A percentile compares a stretch with the other conserved stretches of the same genome.
These are phyloP conservation scores for Tuctoria greenei DNA, from an alignment of 176 grass and related monocot genomes.

Conservation along the genomic window DNA sequence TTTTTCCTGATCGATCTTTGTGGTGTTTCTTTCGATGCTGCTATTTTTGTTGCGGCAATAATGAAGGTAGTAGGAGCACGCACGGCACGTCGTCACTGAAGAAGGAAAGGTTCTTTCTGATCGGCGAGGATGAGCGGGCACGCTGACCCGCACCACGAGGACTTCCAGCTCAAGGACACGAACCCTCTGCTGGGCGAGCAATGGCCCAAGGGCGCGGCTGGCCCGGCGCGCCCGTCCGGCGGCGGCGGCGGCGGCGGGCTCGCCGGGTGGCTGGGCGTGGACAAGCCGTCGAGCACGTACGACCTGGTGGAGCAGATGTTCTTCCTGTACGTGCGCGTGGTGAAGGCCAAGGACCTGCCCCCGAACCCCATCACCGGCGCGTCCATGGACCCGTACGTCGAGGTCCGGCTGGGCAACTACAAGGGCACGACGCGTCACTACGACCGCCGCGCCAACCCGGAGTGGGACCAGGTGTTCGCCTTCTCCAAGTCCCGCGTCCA, in stretches of 20 bases:
- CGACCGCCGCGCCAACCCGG: constrained; percentile 62
- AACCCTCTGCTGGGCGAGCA: constrained; percentile 81
- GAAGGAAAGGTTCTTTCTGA: background rate
- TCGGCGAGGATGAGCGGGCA: background rate
- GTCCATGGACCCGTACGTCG: constrained; percentile 75
- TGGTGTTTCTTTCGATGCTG: background rate
- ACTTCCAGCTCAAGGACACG: constrained; percentile 86
- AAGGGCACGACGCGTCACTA: constrained; percentile 73
- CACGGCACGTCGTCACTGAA: background rate
- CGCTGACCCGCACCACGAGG: constrained; percentile 62
- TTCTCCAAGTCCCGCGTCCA: constrained; percentile 87
- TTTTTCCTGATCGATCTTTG: background rate
- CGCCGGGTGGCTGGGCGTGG: constrained; percentile 54
- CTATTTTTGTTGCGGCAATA: background rate
- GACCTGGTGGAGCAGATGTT: constrained; percentile 97
- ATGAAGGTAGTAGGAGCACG: background rate
- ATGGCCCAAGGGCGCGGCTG: constrained; percentile 59
- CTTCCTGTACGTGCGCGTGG: constrained; percentile 92
- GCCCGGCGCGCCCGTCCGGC: background rate
- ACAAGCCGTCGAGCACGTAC: constrained; percentile 93
- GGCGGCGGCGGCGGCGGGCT: constrained; percentile 45
- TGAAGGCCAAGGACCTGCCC: constrained; percentile 76
- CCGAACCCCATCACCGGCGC: constrained; percentile 69
- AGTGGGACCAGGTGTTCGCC: constrained; percentile 93
- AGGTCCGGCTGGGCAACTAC: constrained; percentile 94